Evolutionary conservation across 225 moss, liverwort and hornwort genomes (phyloP).

Genomic region (Antitrichia curtipendula): DNA sequence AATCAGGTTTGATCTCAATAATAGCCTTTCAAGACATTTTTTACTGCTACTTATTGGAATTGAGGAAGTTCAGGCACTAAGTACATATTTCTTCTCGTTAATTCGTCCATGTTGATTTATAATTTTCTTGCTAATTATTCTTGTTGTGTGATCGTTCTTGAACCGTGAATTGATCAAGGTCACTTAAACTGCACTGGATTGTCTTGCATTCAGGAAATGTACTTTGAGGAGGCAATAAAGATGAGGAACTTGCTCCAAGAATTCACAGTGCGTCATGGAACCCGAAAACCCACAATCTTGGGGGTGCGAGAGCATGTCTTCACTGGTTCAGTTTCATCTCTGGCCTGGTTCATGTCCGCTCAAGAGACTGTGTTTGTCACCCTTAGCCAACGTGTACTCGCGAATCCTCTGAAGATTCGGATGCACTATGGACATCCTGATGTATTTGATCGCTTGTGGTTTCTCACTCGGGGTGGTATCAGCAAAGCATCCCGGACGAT

Average conservation of each 20-base stretch:
- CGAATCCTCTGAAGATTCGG: constrained; percentile 82
- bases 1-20: constrained; percentile 53
- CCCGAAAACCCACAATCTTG: constrained; percentile 71
- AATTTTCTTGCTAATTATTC: neutral
- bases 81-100: neutral
- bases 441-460: constrained; percentile 86
- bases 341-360: constrained; percentile 96
- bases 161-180: neutral
- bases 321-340: constrained; percentile 89
- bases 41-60: neutral
- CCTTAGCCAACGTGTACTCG: constrained; percentile 86
- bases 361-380: constrained; percentile 95
- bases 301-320: constrained; percentile 97
- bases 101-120: neutral
- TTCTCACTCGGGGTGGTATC: constrained; percentile 77
- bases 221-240: constrained; percentile 93
- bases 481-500: constrained; percentile 92
- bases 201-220: constrained; percentile 54
- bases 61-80: neutral
- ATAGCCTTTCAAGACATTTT: neutral
- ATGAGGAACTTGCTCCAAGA: constrained; percentile 92
- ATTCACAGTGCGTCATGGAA: constrained; percentile 49
- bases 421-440: constrained; percentile 99
- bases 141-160: neutral
- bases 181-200: neutral